Percentiles rank a stretch among this genome's conserved stretches.
phyloP scores from a whole-genome alignment of 1,139 yeast genomes.

The Protomyces macrosporus region DNA sequence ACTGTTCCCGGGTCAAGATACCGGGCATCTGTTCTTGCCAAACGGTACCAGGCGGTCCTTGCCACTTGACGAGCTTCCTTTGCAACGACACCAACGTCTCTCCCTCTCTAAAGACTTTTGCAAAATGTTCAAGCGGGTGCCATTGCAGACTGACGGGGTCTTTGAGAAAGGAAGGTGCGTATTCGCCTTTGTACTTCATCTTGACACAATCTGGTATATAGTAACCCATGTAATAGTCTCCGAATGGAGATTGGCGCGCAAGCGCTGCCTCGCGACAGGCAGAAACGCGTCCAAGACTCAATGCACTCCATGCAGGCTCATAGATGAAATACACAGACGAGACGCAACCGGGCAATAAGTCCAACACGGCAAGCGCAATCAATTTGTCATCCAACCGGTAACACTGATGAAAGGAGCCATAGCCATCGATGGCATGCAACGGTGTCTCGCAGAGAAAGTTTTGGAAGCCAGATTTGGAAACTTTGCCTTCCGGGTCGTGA shows the following conservation, averaged over 20 bases:
- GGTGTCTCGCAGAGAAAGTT: conserved; percentile 71
- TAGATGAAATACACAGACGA: conserved; percentile 85
- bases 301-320: conserved; percentile 59
- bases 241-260: conserved; percentile 28
- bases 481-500: conserved; percentile 51
- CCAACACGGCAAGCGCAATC: conserved; percentile 73
- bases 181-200: conserved; percentile 75
- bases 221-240: conserved; percentile 43
- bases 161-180: conserved; percentile 41
- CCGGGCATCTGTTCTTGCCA: background rate
- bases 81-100: background rate
- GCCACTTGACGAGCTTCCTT: background rate
- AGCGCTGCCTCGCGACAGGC: conserved; percentile 66
- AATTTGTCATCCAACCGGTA: conserved; percentile 61
- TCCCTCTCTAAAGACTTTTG: background rate
- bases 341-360: conserved; percentile 67
- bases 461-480: conserved; percentile 48
- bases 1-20: background rate
- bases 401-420: conserved; percentile 67
- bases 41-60: background rate
- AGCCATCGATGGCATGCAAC: conserved; percentile 39
- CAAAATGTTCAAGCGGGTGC: background rate
- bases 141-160: conserved; percentile 37
- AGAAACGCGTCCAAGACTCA: conserved; percentile 72
- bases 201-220: conserved; percentile 73